Evolutionary conservation across 139 green algal genomes (phyloP).

Genomic region (Helicosporidium sp.): DNA sequence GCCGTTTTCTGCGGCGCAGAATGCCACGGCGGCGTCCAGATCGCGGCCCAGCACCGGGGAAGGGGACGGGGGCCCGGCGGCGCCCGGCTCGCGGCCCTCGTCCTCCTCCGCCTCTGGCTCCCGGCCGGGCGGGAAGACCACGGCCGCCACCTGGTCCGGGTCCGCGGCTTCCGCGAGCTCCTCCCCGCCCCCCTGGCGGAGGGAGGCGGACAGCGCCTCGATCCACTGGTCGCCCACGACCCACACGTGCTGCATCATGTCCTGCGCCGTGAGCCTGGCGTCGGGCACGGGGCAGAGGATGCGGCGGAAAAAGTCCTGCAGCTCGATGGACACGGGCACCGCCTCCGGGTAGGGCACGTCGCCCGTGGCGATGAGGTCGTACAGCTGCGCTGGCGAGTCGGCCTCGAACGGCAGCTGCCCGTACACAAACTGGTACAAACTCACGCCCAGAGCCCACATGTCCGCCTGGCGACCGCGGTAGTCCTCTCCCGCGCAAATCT

Average conservation of each 20-base stretch:
- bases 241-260: slow-evolving; percentile 18
- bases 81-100: too few relatives aligned
- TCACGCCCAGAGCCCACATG: slow-evolving; percentile 64
- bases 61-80: too few relatives aligned
- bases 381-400: slow-evolving; percentile 12
- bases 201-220: not conserved
- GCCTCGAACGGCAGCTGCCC: slow-evolving; percentile 26
- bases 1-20: too few relatives aligned
- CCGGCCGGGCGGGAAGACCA: slow-evolving; percentile 10
- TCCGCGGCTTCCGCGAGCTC: not conserved
- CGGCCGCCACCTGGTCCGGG: slow-evolving; percentile 1
- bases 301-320: slow-evolving; percentile 16
- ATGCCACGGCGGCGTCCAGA: too few relatives aligned
- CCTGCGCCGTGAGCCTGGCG: slow-evolving; percentile 7
- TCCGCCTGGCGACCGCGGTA: slow-evolving; percentile 40
- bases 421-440: slow-evolving; percentile 61
- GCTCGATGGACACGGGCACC: slow-evolving; percentile 6
- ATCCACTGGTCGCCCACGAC: slow-evolving; percentile 5
- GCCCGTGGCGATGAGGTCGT: slow-evolving; percentile 8
- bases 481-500: slow-evolving; percentile 26
- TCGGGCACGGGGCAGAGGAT: slow-evolving; percentile 7
- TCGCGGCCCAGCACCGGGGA: too few relatives aligned
- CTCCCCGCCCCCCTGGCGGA: not conserved
- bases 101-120: too few relatives aligned
- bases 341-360: slow-evolving; percentile 8